A percentile compares a stretch with the other conserved stretches of the same genome.
Evolutionary conservation across 1,284 basidiomycete species (phyloP).

Genomic region (Mycena sp.): DNA sequence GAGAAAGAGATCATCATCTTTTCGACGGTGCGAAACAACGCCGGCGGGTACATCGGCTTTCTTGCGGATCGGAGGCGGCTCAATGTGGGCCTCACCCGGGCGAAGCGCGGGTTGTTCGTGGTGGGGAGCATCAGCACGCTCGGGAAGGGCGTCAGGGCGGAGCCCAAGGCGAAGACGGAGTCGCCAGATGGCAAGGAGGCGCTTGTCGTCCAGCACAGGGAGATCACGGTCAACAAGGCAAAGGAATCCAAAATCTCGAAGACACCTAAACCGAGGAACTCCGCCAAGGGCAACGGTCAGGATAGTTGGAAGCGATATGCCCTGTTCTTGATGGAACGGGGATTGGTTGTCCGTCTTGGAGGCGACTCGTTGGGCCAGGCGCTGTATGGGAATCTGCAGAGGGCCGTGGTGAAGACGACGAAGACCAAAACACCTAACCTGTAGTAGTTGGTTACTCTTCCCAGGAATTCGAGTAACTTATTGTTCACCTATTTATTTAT

Average conservation of each 20-base stretch:
- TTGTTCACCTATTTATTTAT: too few relatives aligned
- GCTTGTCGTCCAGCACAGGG: conserved; percentile 16
- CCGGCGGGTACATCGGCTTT: conserved; percentile 82
- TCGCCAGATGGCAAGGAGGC: conserved; percentile 3
- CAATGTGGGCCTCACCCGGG: conserved; percentile 90
- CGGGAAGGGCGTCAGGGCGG: conserved; percentile 46
- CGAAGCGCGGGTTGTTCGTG: conserved; percentile 85
- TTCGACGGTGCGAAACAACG: conserved; percentile 88
- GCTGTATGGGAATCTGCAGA: conserved; percentile 53
- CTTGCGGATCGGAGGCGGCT: conserved; percentile 88
- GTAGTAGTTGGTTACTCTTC: too few relatives aligned
- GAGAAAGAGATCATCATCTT: conserved; percentile 94
- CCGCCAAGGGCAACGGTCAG: conserved; percentile 41
- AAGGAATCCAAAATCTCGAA: conserved; percentile 23
- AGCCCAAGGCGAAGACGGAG: not conserved
- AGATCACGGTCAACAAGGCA: conserved; percentile 29
- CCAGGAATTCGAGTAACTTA: too few relatives aligned
- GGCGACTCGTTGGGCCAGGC: conserved; percentile 50
- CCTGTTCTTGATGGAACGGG: conserved; percentile 58
- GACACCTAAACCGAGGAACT: conserved; percentile 12
- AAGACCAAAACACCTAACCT: conserved; percentile 1
- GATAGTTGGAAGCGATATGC: conserved; percentile 71
- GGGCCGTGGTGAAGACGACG: not conserved
- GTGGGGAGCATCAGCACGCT: conserved; percentile 83
- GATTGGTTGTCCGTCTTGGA: conserved; percentile 59